Conservation (phyloP, 768 basidiomycete genomes). For the Suillus subluteus region DNA sequence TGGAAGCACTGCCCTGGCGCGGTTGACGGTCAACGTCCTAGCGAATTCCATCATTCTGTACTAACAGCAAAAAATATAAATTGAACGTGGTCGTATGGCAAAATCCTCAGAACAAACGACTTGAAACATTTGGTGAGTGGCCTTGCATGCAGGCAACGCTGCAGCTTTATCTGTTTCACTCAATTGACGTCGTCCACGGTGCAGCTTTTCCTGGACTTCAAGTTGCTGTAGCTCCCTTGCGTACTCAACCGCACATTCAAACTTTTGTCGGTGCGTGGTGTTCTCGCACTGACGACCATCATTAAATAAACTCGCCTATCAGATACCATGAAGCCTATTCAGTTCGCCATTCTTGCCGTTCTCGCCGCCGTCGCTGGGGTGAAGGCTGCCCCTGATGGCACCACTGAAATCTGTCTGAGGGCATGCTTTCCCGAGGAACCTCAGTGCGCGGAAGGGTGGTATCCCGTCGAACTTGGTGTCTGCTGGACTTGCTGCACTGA, state of each 20-base stretch:
- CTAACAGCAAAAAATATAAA: neutral
- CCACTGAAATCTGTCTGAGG: too few species aligned
- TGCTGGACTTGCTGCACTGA: too few species aligned
- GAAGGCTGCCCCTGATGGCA: neutral
- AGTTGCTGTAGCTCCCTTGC: neutral
- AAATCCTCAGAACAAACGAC: neutral
- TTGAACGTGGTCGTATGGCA: neutral
- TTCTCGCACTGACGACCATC: neutral
- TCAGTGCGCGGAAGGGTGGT: too few species aligned
- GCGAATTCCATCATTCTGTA: neutral
- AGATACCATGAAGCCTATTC: slow-evolving; percentile 1
- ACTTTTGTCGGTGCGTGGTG: neutral
- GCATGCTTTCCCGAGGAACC: too few species aligned
- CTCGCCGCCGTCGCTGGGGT: neutral
- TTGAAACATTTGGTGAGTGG: neutral
- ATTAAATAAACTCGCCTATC: neutral
- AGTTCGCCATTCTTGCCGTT: neutral
- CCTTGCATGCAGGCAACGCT: neutral
- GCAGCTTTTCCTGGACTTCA: neutral
- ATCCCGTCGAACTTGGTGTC: too few species aligned
- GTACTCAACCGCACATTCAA: neutral
- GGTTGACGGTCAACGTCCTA: neutral
- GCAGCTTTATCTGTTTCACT: neutral
- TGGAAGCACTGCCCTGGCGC: too few species aligned
- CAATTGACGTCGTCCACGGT: neutral